These are phyloP conservation scores for Smallanthus sonchifolius DNA, from an alignment of 129 eudicot genomes.

Conservation along the genomic window DNA sequence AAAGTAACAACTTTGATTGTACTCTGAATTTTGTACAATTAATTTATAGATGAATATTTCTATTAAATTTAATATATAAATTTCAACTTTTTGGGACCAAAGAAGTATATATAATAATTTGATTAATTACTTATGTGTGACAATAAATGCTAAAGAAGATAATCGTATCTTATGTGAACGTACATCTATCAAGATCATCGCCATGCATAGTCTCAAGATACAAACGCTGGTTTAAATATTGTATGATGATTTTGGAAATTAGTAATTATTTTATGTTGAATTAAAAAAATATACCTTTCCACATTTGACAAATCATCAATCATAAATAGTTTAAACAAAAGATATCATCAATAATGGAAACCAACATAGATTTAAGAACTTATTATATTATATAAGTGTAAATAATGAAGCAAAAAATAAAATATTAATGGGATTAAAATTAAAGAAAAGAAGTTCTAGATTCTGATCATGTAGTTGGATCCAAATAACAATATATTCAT, in stretches of 20 bases:
- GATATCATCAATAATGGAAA: conserved; percentile 22
- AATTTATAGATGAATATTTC: background rate
- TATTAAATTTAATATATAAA: background rate
- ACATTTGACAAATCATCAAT: conserved; percentile 30
- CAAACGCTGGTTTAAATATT: conserved; percentile 3
- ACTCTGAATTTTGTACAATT: background rate
- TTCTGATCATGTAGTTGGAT: conserved; percentile 19
- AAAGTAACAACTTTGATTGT: background rate
- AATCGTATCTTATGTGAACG: conserved; percentile 11
- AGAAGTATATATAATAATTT: background rate
- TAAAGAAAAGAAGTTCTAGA: background rate
- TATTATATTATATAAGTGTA: background rate
- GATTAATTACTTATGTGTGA: background rate
- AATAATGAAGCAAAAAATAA: background rate
- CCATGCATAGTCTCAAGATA: conserved; percentile 23
- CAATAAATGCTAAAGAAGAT: conserved; percentile 9
- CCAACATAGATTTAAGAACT: background rate
- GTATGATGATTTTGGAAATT: background rate
- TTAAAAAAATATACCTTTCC: conserved; percentile 5
- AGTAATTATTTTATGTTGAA: conserved; percentile 5
- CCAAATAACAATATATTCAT: conserved; percentile 25
- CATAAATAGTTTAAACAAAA: conserved; percentile 1
- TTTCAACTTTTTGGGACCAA: background rate
- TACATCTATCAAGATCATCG: conserved; percentile 31
- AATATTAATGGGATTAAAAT: background rate